Conservation (phyloP, 2,329 filamentous ascomycete species). For the Drechslerella coelobrocha region DNA sequence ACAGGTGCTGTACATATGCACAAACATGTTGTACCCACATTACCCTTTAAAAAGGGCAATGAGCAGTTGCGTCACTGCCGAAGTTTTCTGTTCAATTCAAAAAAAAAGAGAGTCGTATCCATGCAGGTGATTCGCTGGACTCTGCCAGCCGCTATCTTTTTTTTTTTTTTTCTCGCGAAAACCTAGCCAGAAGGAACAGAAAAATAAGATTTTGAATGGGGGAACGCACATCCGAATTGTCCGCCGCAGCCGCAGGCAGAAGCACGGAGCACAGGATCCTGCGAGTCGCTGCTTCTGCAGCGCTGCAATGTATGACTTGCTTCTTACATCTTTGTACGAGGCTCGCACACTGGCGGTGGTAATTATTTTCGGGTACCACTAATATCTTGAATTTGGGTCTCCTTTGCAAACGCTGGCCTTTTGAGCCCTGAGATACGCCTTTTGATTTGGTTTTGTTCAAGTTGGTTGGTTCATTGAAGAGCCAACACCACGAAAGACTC, state of each 20-base stretch:
- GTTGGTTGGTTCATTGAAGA: conserved; percentile 3
- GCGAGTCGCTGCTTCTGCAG: background rate
- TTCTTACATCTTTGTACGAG: too few relatives aligned
- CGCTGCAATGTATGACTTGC: background rate
- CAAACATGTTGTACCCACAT: conserved; percentile 1
- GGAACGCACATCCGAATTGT: background rate
- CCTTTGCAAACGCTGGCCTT: too few relatives aligned
- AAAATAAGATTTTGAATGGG: background rate
- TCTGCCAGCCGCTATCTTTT: too few relatives aligned
- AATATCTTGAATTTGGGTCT: too few relatives aligned
- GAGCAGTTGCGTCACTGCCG: conserved; percentile 8
- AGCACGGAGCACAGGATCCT: conserved; percentile 1
- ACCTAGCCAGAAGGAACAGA: background rate
- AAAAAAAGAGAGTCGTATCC: background rate
- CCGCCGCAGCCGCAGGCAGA: conserved; percentile 5
- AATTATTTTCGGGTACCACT: too few relatives aligned
- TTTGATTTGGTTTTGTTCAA: too few relatives aligned
- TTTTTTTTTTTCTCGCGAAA: too few relatives aligned
- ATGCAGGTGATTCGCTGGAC: background rate
- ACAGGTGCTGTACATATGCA: background rate
- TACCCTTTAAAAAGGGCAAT: background rate
- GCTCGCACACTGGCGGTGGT: too few relatives aligned
- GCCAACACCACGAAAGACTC: conserved; percentile 19
- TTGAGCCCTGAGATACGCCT: too few relatives aligned
- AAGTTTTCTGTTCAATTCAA: background rate